Percentiles rank a stretch among this genome's conserved stretches.
These are phyloP conservation scores for Cladosporium velox DNA, from an alignment of 2,329 filamentous ascomycete genomes.

Conservation along the genomic window DNA sequence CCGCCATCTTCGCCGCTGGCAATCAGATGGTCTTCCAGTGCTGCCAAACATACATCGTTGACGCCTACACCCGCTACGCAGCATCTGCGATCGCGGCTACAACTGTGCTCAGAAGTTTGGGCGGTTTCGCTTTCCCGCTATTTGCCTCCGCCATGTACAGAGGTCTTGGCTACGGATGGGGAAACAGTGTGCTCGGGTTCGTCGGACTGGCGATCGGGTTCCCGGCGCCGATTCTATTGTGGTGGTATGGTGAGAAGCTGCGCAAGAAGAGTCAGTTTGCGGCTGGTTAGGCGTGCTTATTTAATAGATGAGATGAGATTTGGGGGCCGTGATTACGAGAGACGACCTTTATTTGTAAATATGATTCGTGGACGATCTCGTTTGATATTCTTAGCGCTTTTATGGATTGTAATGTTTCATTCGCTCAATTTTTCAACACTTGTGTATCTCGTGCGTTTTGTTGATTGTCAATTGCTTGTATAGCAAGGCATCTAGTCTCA, in stretches of 20 bases:
- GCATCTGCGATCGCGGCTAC: constrained; percentile 57
- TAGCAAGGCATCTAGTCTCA: background rate
- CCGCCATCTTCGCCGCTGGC: constrained; percentile 56
- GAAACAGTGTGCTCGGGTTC: constrained; percentile 58
- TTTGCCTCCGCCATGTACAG: constrained; percentile 57
- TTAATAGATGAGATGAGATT: constrained; percentile 12
- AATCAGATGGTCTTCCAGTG: constrained; percentile 61
- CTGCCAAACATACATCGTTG: constrained; percentile 64
- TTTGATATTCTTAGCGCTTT: background rate
- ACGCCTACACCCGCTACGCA: constrained; percentile 52
- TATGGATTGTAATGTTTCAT: background rate
- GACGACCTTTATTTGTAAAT: constrained; percentile 19
- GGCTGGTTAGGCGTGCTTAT: constrained; percentile 29
- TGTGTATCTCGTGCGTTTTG: background rate
- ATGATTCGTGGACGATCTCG: background rate
- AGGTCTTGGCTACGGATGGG: constrained; percentile 52
- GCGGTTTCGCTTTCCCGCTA: constrained; percentile 62
- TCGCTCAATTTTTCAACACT: background rate
- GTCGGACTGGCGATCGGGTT: constrained; percentile 55
- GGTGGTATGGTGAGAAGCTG: constrained; percentile 44
- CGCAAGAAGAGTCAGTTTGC: constrained; percentile 40
- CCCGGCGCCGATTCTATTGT: constrained; percentile 50
- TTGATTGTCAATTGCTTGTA: background rate
- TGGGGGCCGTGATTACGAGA: constrained; percentile 13
- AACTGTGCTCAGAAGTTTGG: constrained; percentile 57